Conservation (phyloP, 805 yeast genomes). For the Sugiyamaella mastotermitis region DNA sequence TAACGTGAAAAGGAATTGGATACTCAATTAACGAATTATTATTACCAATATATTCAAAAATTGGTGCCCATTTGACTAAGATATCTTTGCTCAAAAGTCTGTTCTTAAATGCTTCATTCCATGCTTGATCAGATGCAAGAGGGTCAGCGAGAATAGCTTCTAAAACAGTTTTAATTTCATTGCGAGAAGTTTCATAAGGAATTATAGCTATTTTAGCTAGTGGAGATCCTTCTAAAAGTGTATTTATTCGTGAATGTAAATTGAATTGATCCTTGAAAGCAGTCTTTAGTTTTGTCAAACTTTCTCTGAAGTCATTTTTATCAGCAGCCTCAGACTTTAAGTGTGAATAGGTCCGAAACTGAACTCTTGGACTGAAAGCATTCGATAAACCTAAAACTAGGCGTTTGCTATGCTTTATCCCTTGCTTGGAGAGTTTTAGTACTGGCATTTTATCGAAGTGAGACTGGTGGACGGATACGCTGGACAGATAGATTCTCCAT, state of each 20-base stretch:
- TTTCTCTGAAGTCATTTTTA: too few species aligned
- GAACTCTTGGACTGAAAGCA: too few species aligned
- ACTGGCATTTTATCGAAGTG: too few species aligned
- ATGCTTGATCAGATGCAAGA: constrained; percentile 25
- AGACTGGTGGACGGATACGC: too few species aligned
- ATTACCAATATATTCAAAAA: constrained; percentile 27
- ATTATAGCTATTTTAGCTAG: constrained; percentile 26
- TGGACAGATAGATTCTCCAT: too few species aligned
- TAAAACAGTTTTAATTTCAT: constrained; percentile 22
- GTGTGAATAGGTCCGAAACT: too few species aligned
- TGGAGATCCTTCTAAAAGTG: constrained; percentile 17
- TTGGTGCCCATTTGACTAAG: constrained; percentile 23
- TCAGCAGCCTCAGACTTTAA: too few species aligned
- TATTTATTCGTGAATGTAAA: constrained; percentile 22
- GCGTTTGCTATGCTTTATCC: too few species aligned
- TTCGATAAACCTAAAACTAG: too few species aligned
- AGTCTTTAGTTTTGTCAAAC: constrained; percentile 2
- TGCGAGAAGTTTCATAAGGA: constrained; percentile 23
- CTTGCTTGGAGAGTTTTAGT: too few species aligned
- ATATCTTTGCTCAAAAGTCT: constrained; percentile 30
- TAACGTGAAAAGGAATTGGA: constrained; percentile 18
- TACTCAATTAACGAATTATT: constrained; percentile 29
- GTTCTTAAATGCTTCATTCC: constrained; percentile 25
- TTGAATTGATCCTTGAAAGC: constrained; percentile 13
- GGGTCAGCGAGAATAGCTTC: constrained; percentile 31